These are phyloP conservation scores for Lactifluus hygrophoroides DNA, from an alignment of 768 basidiomycete species.

Conservation along the genomic window DNA sequence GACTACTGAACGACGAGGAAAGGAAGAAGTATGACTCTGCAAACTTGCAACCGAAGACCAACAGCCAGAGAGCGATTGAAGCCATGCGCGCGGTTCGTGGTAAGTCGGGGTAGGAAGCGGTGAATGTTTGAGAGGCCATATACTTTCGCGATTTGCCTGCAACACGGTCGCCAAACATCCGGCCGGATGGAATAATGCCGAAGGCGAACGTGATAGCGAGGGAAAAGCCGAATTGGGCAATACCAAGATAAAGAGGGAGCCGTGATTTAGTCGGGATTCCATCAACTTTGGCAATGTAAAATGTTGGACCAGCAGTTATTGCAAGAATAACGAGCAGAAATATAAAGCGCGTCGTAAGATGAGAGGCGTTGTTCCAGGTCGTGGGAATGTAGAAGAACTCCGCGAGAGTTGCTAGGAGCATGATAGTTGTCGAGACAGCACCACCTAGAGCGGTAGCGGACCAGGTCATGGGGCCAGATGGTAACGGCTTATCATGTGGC, in stretches of 20 bases:
- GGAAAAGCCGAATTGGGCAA: conserved; percentile 92
- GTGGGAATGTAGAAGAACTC: conserved; percentile 98
- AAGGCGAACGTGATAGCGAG: conserved; percentile 77
- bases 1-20: conserved; percentile 92
- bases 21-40: conserved; percentile 97
- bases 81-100: conserved; percentile 64
- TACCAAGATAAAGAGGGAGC: conserved; percentile 82
- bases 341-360: conserved; percentile 86
- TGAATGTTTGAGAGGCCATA: conserved; percentile 98
- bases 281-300: conserved; percentile 87
- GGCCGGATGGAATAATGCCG: conserved; percentile 84
- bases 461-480: conserved; percentile 89
- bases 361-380: conserved; percentile 98
- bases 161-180: conserved; percentile 98
- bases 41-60: conserved; percentile 96
- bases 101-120: conserved; percentile 89
- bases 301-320: conserved; percentile 85
- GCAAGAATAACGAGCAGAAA: conserved; percentile 90
- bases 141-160: conserved; percentile 97
- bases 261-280: conserved; percentile 47
- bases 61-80: conserved; percentile 80
- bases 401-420: conserved; percentile 87
- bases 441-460: conserved; percentile 94
- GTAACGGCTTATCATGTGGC: conserved; percentile 50
- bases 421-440: conserved; percentile 86